Percentiles rank a stretch among this genome's conserved stretches.
phyloP scores from a whole-genome alignment of 176 grass and related monocot species.

The Eremochloa ophiuroides region DNA sequence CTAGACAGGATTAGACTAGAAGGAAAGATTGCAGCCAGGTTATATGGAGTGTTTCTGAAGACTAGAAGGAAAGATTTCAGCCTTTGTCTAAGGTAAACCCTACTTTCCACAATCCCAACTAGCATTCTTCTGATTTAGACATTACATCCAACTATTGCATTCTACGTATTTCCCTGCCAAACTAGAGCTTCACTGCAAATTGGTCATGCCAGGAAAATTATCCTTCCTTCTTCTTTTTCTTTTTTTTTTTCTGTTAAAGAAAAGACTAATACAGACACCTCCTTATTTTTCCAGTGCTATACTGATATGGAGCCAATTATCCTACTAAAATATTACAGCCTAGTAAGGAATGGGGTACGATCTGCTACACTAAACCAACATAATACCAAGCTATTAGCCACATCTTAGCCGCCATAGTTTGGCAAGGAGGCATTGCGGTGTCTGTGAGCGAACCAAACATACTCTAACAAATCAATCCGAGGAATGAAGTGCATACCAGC shows the following conservation, averaged over 20 bases:
- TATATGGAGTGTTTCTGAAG: not conserved
- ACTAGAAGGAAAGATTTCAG: no score
- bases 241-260: not conserved
- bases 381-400: not conserved
- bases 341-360: not conserved
- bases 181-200: not conserved
- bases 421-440: not conserved
- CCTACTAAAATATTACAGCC: not conserved
- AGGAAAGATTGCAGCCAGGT: slow-evolving; percentile 1
- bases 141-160: not conserved
- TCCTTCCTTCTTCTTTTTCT: not conserved
- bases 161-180: not conserved
- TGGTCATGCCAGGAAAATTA: not conserved
- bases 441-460: not conserved
- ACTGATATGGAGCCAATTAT: not conserved
- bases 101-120: not conserved
- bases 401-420: not conserved
- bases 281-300: not conserved
- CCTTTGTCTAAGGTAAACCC: not conserved
- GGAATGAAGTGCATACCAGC: not conserved
- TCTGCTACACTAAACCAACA: not conserved
- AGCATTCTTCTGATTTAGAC: not conserved
- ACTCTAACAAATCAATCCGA: not conserved
- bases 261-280: not conserved
- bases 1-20: slow-evolving; percentile 27